Conservation (phyloP, 148 eudicot genomes). For the Silene conica region DNA sequence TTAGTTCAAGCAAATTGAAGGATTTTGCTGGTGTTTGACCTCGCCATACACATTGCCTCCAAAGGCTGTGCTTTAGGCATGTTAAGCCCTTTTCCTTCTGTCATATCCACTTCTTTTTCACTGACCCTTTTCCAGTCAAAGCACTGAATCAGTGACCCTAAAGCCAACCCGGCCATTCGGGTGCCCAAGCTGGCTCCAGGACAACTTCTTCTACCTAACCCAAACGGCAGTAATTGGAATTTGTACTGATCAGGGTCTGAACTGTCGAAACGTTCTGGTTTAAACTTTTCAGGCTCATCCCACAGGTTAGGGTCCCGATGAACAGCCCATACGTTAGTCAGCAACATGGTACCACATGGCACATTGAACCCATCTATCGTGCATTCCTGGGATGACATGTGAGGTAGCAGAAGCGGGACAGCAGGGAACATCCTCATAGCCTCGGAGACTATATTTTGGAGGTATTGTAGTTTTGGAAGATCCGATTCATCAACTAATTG, state of each 20-base stretch:
- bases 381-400: slow-evolving; percentile 25
- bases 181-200: slow-evolving; percentile 26
- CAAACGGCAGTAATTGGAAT: slow-evolving; percentile 20
- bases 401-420: slow-evolving; percentile 27
- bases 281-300: slow-evolving; percentile 22
- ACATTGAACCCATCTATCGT: slow-evolving; percentile 21
- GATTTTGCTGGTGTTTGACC: slow-evolving; percentile 11
- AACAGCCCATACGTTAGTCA: slow-evolving; percentile 28
- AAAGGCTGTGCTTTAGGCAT: slow-evolving; percentile 26
- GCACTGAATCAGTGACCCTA: slow-evolving; percentile 29
- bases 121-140: slow-evolving; percentile 24
- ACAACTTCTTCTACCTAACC: slow-evolving; percentile 26
- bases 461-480: slow-evolving; percentile 19
- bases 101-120: slow-evolving; percentile 23
- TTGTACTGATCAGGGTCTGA: slow-evolving; percentile 12
- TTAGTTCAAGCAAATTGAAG: background rate
- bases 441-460: slow-evolving; percentile 23
- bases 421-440: slow-evolving; percentile 23
- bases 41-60: slow-evolving; percentile 23
- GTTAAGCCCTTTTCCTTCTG: slow-evolving; percentile 23
- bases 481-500: slow-evolving; percentile 22
- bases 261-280: slow-evolving; percentile 24
- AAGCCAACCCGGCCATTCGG: slow-evolving; percentile 26
- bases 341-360: slow-evolving; percentile 19
- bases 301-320: slow-evolving; percentile 27